Base-by-base conservation (phyloP, 129 eudicot genomes). In the Artemisia tridentata region DNA sequence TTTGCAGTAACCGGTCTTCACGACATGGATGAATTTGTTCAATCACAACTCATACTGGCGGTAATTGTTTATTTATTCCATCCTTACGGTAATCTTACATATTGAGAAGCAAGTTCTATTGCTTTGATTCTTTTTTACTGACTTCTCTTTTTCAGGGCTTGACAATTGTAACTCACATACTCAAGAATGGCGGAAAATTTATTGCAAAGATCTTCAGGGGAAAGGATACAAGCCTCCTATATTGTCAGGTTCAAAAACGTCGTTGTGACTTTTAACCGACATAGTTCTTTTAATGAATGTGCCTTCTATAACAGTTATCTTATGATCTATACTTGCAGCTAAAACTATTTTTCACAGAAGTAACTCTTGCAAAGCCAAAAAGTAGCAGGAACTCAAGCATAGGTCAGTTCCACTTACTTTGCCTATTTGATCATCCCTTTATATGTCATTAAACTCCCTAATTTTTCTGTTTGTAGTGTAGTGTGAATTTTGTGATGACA, bases 11-110 rank as follows among this genome's bases (percentile, higher is more conserved):
- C 99, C 34, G 99, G 99, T 73, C 99, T 93, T 63, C 99, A 90
- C 50, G 99, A 93, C 82, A 89, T 93, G 99, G 99, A 93, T 72
- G 98, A 93, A 84, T 93, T 93, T 72, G 98, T 93, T 75, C 98
- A 93, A 74, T 89, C 98, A 21, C 99, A 93, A 70, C 88, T 93
- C 72, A 93, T 93, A 75, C 76, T 93, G 79, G 99, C 99, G 68
- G 98, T 89, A 64, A 77, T 73, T 58, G 9, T 46, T 69, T 17
- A 8, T 18, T 64, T 41, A 19, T 72, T 71, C 31, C 63, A 18
- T 41, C 27, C 25, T 31, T 51, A 31, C 23, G 1, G 23, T 49
- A 62, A 47, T 49, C 48, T 29, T 72, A 47, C 27, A 34, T 43
- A 46, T 18, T 25, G 46, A 21, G 25, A 21, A 10, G 29, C 62